Base-by-base conservation (phyloP, 257 asterid genomes). In the Solanum pimpinellifolium region DNA sequence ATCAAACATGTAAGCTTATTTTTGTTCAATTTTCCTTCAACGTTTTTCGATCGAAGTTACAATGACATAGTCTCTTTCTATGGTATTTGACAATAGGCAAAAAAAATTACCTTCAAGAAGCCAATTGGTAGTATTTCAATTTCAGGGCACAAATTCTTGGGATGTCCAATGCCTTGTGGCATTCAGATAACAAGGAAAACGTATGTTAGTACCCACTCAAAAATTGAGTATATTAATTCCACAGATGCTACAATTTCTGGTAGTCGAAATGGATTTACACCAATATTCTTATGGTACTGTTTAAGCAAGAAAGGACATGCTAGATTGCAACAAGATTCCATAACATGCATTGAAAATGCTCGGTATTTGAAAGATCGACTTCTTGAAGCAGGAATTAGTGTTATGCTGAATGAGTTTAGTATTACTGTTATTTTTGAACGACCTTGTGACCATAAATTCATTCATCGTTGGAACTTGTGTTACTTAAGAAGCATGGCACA, bases 331-430 rank as follows among this genome's bases (percentile, higher is more conserved):
- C 11, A 75, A 41, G 56, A 75, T 75, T 25, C 33, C 11, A 41
- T 3, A 39, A 75, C 4, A 9, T 75, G 83, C 56, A 75, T 11
- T 23, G 33, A 75, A 75, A 75, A 74, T 75, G 83, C 56, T 5
- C 83, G 33, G 12, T 75, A 75, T 75, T 75, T 75, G 83, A 39
- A 75, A 75, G 33, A 46, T 1, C 33, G 33, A 13, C 59, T 75
- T 59, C 2, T 39, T 21, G 3, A 74, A 74, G 33, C 18, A 74
- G 52, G 52, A 74, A 39, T 74, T 39, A 74, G 52, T 46, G 3
- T 47, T 21, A 88, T 85, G 88, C 83, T 77, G 13, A 88, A 85
- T 47, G 88, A 88, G 6, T 46, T 81, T 16, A 88, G 90, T 42
- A 85, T 80, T 35, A 78, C 20, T 2, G 88, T 88, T 3, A 68